Percentiles rank a stretch among this genome's conserved stretches.
Evolutionary conservation across 768 basidiomycete genomes (phyloP).

Genomic region (Gautieria morchelliformis): DNA sequence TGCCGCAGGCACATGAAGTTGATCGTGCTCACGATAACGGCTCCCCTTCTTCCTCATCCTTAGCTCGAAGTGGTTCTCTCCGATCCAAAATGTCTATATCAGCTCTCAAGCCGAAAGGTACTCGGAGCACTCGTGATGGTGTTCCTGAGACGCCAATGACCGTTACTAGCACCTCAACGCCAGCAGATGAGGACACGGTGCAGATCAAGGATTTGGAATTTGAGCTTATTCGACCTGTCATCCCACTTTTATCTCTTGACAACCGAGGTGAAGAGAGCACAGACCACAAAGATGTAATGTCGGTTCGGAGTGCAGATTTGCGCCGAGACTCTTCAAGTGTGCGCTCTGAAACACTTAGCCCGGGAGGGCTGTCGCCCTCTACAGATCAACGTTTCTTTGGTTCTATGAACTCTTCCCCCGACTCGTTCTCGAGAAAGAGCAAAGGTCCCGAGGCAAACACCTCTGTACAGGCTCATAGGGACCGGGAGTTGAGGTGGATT

Average conservation of each 20-base stretch:
- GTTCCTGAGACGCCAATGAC: conserved; percentile 21
- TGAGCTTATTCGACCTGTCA: conserved; percentile 55
- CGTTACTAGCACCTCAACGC: conserved; percentile 15
- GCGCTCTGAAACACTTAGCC: conserved; percentile 8
- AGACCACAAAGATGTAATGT: not conserved
- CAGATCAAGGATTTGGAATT: conserved; percentile 80
- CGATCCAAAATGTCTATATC: conserved; percentile 62
- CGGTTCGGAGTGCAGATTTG: not conserved
- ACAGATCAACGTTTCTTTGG: not conserved
- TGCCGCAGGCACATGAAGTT: not conserved
- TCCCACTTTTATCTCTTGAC: not conserved
- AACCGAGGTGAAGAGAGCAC: not conserved
- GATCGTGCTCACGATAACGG: conserved; percentile 21
- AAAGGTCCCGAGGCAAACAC: not conserved
- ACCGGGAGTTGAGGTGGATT: conserved; percentile 74
- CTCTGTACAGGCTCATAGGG: conserved; percentile 50
- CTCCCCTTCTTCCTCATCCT: conserved; percentile 19
- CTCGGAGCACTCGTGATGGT: conserved; percentile 23
- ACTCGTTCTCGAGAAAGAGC: conserved; percentile 1
- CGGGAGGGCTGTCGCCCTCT: conserved; percentile 9
- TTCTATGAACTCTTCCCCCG: not conserved
- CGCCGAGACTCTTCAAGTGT: conserved; percentile 9
- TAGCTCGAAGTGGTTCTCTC: conserved; percentile 26
- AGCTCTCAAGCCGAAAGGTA: conserved; percentile 40
- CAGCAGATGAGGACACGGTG: conserved; percentile 37